phyloP scores from a whole-genome alignment of 1,284 basidiomycete species.

The Xanthoconium separans region DNA sequence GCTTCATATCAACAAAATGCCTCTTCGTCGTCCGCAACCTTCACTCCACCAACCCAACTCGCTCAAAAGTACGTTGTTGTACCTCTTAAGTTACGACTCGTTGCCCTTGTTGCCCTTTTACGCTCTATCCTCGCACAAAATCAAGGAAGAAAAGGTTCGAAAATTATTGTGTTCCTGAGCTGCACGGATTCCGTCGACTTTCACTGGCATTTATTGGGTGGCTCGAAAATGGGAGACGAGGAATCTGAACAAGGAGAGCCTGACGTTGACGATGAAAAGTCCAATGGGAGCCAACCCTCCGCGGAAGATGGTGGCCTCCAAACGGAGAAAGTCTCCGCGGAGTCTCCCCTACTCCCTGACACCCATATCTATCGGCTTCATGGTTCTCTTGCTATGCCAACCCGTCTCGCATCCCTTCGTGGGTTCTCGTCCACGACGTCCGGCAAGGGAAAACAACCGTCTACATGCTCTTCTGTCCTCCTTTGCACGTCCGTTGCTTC shows the following conservation, averaged over 20 bases:
- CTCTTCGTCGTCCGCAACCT: constrained; percentile 50
- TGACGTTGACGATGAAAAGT: constrained; percentile 31
- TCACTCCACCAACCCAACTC: constrained; percentile 94
- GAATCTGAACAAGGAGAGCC: constrained; percentile 32
- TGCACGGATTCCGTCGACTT: constrained; percentile 99
- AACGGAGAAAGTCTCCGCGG: constrained; percentile 50
- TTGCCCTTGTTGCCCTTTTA: constrained; percentile 85
- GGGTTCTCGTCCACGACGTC: constrained; percentile 66
- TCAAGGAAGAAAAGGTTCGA: constrained; percentile 49
- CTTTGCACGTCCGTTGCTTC: constrained; percentile 97
- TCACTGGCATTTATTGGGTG: constrained; percentile 88
- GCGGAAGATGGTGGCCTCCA: constrained; percentile 19
- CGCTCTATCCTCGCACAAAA: constrained; percentile 71
- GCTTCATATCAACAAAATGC: constrained; percentile 10
- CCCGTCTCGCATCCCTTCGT: constrained; percentile 80
- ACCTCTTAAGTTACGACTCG: constrained; percentile 91
- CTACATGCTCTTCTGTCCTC: constrained; percentile 63
- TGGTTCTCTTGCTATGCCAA: constrained; percentile 84
- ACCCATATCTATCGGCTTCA: constrained; percentile 90
- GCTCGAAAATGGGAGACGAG: constrained; percentile 66
- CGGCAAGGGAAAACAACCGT: constrained; percentile 32
- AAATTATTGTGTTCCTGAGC: constrained; percentile 93
- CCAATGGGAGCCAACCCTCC: constrained; percentile 31
- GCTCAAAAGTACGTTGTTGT: constrained; percentile 92
- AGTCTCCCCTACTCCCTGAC: constrained; percentile 78